These are phyloP conservation scores for Calycina marina DNA, from an alignment of 2,329 filamentous ascomycete species.

Conservation along the genomic window DNA sequence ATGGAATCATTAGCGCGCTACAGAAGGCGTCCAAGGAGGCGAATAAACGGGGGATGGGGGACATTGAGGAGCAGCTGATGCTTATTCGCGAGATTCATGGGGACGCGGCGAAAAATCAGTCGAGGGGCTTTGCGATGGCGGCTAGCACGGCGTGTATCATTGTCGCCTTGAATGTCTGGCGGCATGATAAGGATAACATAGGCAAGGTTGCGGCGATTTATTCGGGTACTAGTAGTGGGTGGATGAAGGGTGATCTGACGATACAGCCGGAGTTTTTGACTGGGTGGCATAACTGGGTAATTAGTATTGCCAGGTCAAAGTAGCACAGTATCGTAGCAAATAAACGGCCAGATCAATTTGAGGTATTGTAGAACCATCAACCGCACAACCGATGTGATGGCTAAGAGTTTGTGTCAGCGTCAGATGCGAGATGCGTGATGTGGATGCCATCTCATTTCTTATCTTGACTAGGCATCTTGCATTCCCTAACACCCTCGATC, in stretches of 20 bases:
- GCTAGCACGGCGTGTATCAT: slow-evolving; percentile 61
- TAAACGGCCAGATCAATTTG: too few relatives aligned
- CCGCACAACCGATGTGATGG: neutral
- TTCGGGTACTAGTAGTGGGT: slow-evolving; percentile 41
- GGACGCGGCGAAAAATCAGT: slow-evolving; percentile 45
- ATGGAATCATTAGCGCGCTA: slow-evolving; percentile 57
- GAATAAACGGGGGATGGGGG: slow-evolving; percentile 29
- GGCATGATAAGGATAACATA: slow-evolving; percentile 35
- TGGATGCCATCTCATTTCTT: neutral
- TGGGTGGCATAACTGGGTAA: slow-evolving; percentile 64
- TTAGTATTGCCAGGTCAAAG: slow-evolving; percentile 26
- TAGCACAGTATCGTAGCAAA: too few relatives aligned
- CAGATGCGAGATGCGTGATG: neutral
- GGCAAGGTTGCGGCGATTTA: slow-evolving; percentile 48
- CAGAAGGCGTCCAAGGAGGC: slow-evolving; percentile 49
- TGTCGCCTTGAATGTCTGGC: slow-evolving; percentile 46
- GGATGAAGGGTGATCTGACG: slow-evolving; percentile 41
- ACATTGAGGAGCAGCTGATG: slow-evolving; percentile 25
- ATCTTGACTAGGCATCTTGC: neutral
- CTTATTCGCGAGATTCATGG: slow-evolving; percentile 54
- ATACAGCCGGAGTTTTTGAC: slow-evolving; percentile 52
- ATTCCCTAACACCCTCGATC: neutral
- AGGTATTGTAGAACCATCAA: too few relatives aligned
- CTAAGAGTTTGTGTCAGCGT: neutral
- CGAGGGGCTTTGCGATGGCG: slow-evolving; percentile 58